phyloP scores from a whole-genome alignment of 257 asterid species.

The Scutellaria baicalensis region DNA sequence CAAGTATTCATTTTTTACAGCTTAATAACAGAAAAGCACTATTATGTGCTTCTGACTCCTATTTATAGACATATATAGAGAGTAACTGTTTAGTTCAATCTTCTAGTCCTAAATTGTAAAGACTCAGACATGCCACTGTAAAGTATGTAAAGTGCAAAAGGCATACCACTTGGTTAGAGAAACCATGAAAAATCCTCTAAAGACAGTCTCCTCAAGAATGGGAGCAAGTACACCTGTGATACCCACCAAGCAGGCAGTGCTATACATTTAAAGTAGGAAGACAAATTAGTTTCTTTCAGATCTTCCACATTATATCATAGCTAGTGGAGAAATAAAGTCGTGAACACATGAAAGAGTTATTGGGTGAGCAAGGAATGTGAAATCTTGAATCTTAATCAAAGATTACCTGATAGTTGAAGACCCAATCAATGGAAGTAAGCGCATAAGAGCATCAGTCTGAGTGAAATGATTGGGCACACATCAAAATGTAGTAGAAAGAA shows the following conservation, averaged over 20 bases:
- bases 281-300: conserved; percentile 8
- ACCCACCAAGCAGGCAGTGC: conserved; percentile 91
- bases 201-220: conserved; percentile 89
- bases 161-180: conserved; percentile 84
- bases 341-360: background rate
- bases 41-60: background rate
- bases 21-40: background rate
- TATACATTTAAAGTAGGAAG: conserved; percentile 23
- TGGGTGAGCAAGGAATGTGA: background rate
- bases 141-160: background rate
- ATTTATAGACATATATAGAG: background rate
- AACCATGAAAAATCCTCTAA: conserved; percentile 94
- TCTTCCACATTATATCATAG: conserved; percentile 2
- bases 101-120: background rate
- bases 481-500: background rate
- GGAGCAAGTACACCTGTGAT: conserved; percentile 96
- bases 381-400: background rate
- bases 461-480: conserved; percentile 5
- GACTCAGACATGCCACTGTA: background rate
- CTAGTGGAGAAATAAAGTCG: background rate
- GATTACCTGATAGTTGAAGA: conserved; percentile 79
- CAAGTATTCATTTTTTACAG: background rate
- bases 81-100: background rate
- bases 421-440: conserved; percentile 91
- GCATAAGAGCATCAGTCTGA: conserved; percentile 93